phyloP scores from a whole-genome alignment of 2,329 filamentous ascomycete species.

The Fusarium secorum region DNA sequence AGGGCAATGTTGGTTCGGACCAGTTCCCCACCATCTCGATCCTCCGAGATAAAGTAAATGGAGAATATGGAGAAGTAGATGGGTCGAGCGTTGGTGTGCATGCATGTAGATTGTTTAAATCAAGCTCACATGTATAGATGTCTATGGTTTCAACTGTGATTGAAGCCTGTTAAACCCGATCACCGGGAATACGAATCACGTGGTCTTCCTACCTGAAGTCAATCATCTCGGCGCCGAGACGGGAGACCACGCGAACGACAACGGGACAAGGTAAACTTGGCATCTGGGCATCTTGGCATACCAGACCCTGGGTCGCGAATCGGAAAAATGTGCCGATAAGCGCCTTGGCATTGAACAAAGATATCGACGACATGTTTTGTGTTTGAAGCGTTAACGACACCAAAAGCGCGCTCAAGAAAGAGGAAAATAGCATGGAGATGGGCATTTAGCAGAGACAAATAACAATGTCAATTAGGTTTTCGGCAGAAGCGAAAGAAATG shows the following conservation, averaged over 20 bases:
- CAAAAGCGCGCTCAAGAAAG: neutral
- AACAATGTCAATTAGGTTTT: constrained; percentile 8
- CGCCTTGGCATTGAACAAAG: constrained; percentile 37
- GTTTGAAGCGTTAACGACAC: neutral
- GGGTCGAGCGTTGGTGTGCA: constrained; percentile 18
- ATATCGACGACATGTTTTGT: constrained; percentile 17
- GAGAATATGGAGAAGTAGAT: constrained; percentile 16
- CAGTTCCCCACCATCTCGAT: constrained; percentile 20
- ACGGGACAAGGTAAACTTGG: constrained; percentile 27
- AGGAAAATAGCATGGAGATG: neutral
- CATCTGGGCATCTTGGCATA: constrained; percentile 36
- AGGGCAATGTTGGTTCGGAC: constrained; percentile 12
- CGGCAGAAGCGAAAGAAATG: constrained; percentile 1
- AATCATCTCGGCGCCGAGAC: constrained; percentile 13
- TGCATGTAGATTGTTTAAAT: neutral
- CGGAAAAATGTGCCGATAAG: constrained; percentile 41
- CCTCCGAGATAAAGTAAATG: constrained; percentile 18
- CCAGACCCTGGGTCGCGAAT: constrained; percentile 35
- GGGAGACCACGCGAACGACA: constrained; percentile 19
- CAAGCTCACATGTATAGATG: neutral
- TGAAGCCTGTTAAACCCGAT: neutral
- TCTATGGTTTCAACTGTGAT: neutral
- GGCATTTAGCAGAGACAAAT: neutral
- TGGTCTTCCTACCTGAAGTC: neutral
- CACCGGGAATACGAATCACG: constrained; percentile 19